A percentile compares a stretch with the other conserved stretches of the same genome.
Evolutionary conservation across 2,329 filamentous ascomycete genomes (phyloP).

Genomic region (Stagonosporopsis tanaceti): DNA sequence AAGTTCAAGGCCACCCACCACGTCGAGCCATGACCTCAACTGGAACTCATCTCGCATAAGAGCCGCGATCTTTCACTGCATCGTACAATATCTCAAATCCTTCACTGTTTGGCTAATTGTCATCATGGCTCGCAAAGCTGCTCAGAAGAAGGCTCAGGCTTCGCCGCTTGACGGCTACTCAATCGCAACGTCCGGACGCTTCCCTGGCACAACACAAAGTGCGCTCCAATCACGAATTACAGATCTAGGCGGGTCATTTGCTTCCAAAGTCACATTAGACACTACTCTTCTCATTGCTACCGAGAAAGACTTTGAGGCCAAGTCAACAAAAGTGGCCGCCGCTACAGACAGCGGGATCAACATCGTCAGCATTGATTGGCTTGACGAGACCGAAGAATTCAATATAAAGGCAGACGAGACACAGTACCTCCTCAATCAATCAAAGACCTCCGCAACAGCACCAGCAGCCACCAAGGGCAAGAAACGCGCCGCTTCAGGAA

Average conservation of each 20-base stretch:
- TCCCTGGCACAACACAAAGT: slow-evolving; percentile 62
- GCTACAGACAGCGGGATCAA: slow-evolving; percentile 58
- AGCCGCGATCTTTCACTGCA: slow-evolving; percentile 7
- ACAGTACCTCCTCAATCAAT: slow-evolving; percentile 45
- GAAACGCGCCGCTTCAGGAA: slow-evolving; percentile 39
- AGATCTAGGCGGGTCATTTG: slow-evolving; percentile 60
- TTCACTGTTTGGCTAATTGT: slow-evolving; percentile 1
- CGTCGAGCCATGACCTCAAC: slow-evolving; percentile 11
- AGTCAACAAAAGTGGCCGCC: slow-evolving; percentile 61
- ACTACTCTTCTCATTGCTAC: slow-evolving; percentile 67
- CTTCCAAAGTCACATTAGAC: slow-evolving; percentile 58
- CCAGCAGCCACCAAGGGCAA: slow-evolving; percentile 32
- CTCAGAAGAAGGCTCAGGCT: slow-evolving; percentile 28
- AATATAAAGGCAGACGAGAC: slow-evolving; percentile 52
- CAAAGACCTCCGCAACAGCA: slow-evolving; percentile 5
- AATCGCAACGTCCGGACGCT: slow-evolving; percentile 68
- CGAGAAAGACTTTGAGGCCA: slow-evolving; percentile 60
- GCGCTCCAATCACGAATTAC: slow-evolving; percentile 58
- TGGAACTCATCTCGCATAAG: slow-evolving; percentile 8
- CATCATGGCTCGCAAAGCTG: slow-evolving; percentile 35
- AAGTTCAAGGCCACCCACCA: slow-evolving; percentile 4
- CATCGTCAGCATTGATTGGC: slow-evolving; percentile 69
- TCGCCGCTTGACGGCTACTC: slow-evolving; percentile 58
- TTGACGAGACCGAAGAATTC: slow-evolving; percentile 62
- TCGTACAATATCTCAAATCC: slow-evolving; percentile 19